Percentiles rank a stretch among this genome's conserved stretches.
Evolutionary conservation across 805 yeast species (phyloP).

Genomic region (Saccharomycopsis capsularis): DNA sequence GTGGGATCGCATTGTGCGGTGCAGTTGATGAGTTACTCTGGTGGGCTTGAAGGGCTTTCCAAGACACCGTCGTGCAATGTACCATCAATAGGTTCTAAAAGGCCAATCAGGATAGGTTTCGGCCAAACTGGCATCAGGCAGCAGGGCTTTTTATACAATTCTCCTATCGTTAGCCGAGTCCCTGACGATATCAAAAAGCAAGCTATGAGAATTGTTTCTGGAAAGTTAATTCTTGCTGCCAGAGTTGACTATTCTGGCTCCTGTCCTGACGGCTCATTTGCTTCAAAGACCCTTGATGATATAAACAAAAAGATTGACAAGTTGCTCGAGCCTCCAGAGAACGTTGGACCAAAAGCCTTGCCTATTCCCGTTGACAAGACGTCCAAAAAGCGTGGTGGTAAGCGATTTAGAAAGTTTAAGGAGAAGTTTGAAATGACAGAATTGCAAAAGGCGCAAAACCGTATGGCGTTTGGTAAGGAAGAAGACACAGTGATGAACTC

Average conservation of each 20-base stretch:
- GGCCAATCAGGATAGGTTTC: constrained; percentile 33
- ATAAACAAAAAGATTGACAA: constrained; percentile 60
- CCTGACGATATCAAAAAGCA: constrained; percentile 57
- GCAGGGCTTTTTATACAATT: constrained; percentile 61
- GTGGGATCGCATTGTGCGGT: constrained; percentile 71
- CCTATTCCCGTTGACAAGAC: constrained; percentile 69
- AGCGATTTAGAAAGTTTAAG: constrained; percentile 69
- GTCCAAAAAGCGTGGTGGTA: constrained; percentile 83
- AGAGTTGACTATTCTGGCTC: constrained; percentile 59
- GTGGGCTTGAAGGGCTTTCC: constrained; percentile 62
- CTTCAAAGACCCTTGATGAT: constrained; percentile 53
- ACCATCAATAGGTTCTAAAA: constrained; percentile 63
- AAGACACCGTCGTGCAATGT: constrained; percentile 77
- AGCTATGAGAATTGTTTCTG: constrained; percentile 73
- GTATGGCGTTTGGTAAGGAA: constrained; percentile 72
- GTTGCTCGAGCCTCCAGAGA: constrained; percentile 70
- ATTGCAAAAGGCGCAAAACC: constrained; percentile 73
- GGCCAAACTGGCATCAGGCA: constrained; percentile 46
- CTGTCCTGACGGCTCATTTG: constrained; percentile 44
- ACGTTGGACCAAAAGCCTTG: constrained; percentile 50
- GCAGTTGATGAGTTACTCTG: constrained; percentile 58
- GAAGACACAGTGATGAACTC: constrained; percentile 58
- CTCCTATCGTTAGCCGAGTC: constrained; percentile 42
- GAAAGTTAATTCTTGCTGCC: constrained; percentile 75
- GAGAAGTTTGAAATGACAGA: constrained; percentile 79